Conservation (phyloP, 176 grass and related monocot species). For the Carex scoparia region DNA sequence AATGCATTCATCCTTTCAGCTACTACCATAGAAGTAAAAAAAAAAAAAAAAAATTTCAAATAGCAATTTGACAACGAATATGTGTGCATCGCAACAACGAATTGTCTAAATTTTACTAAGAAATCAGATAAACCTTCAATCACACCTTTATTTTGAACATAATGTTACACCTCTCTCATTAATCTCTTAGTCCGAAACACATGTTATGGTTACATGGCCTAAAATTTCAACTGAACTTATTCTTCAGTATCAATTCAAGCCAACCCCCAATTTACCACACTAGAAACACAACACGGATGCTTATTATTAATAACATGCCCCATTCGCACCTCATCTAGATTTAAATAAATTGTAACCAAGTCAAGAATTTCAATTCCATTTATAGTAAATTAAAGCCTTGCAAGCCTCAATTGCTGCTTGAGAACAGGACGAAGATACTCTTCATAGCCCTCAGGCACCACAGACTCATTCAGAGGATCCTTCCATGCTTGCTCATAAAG, state of each 20-base stretch:
- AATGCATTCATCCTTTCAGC: too few species aligned
- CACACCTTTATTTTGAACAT: not conserved
- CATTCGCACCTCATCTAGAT: not conserved
- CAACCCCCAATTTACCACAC: not conserved
- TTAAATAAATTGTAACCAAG: conserved; percentile 8
- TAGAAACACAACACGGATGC: not conserved
- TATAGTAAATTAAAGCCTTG: conserved; percentile 55
- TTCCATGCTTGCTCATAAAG: conserved; percentile 88
- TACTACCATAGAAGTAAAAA: too few species aligned
- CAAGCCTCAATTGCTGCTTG: conserved; percentile 68
- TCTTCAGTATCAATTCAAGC: not conserved
- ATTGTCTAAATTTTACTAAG: not conserved
- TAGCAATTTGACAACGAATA: too few species aligned
- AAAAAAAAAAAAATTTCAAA: too few species aligned
- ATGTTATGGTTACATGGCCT: too few species aligned
- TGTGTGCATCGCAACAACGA: too few species aligned
- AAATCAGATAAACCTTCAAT: not conserved
- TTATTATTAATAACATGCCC: not conserved
- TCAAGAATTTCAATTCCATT: not conserved
- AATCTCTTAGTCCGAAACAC: not conserved
- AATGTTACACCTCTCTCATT: not conserved
- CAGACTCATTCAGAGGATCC: conserved; percentile 78
- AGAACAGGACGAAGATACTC: conserved; percentile 81
- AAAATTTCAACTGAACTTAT: not conserved
- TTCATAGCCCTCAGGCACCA: conserved; percentile 68